Conservation (phyloP, 2,329 filamentous ascomycete species). For the Claviceps spartinae region DNA sequence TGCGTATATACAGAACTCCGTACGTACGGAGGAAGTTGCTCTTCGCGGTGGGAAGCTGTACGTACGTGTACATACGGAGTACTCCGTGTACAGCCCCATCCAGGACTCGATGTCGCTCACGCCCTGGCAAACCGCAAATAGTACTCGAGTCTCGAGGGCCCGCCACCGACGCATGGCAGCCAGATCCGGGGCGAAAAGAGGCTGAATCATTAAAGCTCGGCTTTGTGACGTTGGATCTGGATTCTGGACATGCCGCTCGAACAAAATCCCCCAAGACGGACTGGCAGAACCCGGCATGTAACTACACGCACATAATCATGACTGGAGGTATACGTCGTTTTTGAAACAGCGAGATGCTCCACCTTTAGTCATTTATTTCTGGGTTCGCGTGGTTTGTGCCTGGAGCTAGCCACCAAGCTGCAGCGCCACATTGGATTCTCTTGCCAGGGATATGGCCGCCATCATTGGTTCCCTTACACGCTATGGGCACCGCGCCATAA, state of each 20-base stretch:
- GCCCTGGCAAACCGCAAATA: too few species aligned
- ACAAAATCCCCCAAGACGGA: background rate
- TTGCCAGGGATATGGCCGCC: background rate
- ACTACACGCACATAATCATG: background rate
- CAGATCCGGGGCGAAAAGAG: too few species aligned
- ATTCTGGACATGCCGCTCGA: too few species aligned
- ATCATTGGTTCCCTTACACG: background rate
- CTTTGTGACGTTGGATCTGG: background rate
- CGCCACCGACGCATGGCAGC: too few species aligned
- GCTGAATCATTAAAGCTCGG: background rate
- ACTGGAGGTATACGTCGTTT: background rate
- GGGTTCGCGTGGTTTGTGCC: conserved; percentile 1
- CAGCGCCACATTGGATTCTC: background rate
- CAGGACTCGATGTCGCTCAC: too few species aligned
- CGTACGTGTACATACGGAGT: too few species aligned
- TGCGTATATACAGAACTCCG: too few species aligned
- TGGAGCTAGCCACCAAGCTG: background rate
- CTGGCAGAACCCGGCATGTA: background rate
- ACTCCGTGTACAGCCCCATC: too few species aligned
- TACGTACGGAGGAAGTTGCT: too few species aligned
- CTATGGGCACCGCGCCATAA: background rate
- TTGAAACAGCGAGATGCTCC: background rate
- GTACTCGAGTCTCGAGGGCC: too few species aligned
- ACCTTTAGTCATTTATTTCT: background rate
- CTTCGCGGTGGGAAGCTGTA: too few species aligned